Evolutionary conservation across 2,329 filamentous ascomycete genomes (phyloP), one percentile per base, ranked within the genome.

Genomic region (Davidsoniella eucalypti): DNA sequence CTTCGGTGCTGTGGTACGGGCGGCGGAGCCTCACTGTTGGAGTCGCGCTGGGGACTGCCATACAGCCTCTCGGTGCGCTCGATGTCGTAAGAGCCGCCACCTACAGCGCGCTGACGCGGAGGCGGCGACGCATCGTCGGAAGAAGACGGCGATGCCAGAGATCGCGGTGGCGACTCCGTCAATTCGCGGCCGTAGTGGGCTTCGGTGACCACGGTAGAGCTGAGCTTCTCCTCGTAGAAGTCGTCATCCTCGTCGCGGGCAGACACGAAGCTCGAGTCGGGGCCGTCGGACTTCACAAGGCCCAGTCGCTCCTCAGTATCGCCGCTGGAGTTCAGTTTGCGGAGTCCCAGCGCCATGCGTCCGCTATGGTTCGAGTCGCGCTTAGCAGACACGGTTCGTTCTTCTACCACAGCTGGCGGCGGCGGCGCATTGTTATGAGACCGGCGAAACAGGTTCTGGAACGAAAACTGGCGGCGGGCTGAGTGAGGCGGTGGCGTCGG

Each of bases 401-500:
- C 46, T 18, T 52, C 46, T 60, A 54, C 60, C 53, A 45, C 56
- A 56, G 49, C 45, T 58, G 55, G 56, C 69, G 69, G 56, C 71
- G 66, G 46, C 80, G 73, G 54, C 12, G 25, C 14, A 16, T 29
- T 29, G 43, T 45, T 18, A 33, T 59, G 55, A 17, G 59, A 60
- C 36, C 61, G 62, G 49, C 61, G 58, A 64, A 95, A 92, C 48
- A 94, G 78, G 56, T 84, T 87, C 56, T 88, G 82, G 70, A 96
- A 96, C 16, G 85, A 93, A 66, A 96, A 98, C 61, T 94, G 86
- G 54, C 90, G 75, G 56, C 70, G 75, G 9, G 82, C 76, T 26
- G 69, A 68, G 50, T 73, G 76, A 3, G 72, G 78, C 4, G 79
- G 79, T 1, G 80, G 80, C 3, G 75, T 72, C 0, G 81, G 80